Evolutionary conservation across 139 green algal species (phyloP).

Genomic region (Tetradesmus obliquus): DNA sequence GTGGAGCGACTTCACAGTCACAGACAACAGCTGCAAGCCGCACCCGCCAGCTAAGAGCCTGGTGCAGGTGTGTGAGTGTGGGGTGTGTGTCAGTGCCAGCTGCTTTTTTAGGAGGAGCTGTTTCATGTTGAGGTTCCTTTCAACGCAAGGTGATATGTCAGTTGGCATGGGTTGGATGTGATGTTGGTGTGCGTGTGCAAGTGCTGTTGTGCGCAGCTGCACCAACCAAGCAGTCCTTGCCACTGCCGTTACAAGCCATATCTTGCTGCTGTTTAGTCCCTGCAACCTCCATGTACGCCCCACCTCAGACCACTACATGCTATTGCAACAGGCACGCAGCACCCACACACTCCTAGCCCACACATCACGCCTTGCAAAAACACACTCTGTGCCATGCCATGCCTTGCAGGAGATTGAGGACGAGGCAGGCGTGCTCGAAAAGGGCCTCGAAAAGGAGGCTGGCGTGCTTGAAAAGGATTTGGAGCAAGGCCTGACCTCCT

Average conservation of each 20-base stretch:
- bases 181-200: not conserved
- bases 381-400: too few species aligned
- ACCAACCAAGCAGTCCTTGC: too few species aligned
- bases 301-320: too few species aligned
- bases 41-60: slow-evolving; percentile 58
- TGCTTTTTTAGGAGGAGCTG: not conserved
- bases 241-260: too few species aligned
- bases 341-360: not conserved
- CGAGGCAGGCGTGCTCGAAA: not conserved
- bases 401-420: not conserved
- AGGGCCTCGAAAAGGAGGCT: slow-evolving; percentile 22
- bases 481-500: slow-evolving; percentile 64
- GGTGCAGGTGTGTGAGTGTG: slow-evolving; percentile 19
- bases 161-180: not conserved
- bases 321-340: too few species aligned
- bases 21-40: slow-evolving; percentile 87
- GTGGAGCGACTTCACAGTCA: slow-evolving; percentile 80
- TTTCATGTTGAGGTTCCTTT: not conserved
- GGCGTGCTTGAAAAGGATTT: slow-evolving; percentile 18
- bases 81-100: not conserved
- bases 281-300: too few species aligned
- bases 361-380: not conserved
- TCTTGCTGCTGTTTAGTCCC: too few species aligned
- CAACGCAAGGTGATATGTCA: not conserved
- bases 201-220: not conserved